phyloP scores from a whole-genome alignment of 257 asterid species.

The Solanum sitiens region DNA sequence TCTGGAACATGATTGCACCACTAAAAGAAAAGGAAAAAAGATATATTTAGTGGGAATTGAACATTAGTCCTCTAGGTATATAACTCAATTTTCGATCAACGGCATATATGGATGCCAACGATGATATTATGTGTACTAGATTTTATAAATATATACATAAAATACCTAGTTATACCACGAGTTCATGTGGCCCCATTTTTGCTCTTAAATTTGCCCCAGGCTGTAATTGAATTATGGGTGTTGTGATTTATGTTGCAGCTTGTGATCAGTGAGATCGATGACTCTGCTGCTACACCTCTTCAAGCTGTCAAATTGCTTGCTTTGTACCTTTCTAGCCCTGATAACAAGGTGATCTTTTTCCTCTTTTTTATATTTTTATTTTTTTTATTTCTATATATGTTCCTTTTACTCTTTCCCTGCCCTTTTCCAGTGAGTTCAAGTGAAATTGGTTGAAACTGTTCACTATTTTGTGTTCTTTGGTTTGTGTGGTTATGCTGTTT shows the following conservation, averaged over 20 bases:
- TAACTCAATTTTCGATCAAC: not conserved
- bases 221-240: not conserved
- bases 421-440: not conserved
- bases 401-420: not conserved
- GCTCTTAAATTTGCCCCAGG: not conserved
- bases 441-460: not conserved
- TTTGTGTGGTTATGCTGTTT: not conserved
- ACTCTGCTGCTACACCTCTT: slow-evolving; percentile 90
- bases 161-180: not conserved
- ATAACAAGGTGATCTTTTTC: slow-evolving; percentile 48
- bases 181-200: not conserved
- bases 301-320: slow-evolving; percentile 95
- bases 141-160: too few species aligned
- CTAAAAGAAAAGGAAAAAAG: not conserved
- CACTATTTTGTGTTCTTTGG: not conserved
- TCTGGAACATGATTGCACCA: not conserved
- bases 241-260: slow-evolving; percentile 26
- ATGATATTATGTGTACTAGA: not conserved
- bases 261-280: slow-evolving; percentile 82
- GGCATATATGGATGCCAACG: not conserved
- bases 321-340: slow-evolving; percentile 56
- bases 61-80: not conserved
- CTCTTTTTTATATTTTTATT: not conserved
- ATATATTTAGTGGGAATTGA: not conserved
- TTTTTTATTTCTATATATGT: not conserved